Base-by-base conservation (phyloP, 169 alveolate species). In the Theileria orientalis region DNA sequence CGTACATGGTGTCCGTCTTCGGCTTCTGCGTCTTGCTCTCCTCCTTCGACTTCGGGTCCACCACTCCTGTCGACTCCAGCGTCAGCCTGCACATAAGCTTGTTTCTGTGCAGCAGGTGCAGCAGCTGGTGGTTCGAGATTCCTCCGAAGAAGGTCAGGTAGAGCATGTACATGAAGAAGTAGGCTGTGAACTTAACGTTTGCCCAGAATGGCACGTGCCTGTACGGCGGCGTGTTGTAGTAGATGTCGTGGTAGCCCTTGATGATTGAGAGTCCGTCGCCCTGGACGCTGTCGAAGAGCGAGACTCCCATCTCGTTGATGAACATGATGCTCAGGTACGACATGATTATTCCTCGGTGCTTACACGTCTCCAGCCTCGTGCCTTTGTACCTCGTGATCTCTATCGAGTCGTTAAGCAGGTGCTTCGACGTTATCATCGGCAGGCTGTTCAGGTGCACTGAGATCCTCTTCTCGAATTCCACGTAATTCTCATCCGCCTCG, bases 191-290 rank as follows among this genome's bases (percentile, higher is more conserved):
- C 16, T 57, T 54, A 2, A 82, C 75, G 41, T 82, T 82, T 27
- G 51, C n/a, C 68, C 60, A 74, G 40, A 83, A 75, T 11, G 75
- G 61, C 30, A 73, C 76, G 44, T 57, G 51, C 14, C 79, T 70
- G 54, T 73, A 74, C 25, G 89, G 89, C 8, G 89, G 89, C 23
- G 74, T 68, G 32, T 74, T 16, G 57, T 73, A 82, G 62, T 61
- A 74, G 19, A 82, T 67, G 40, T 71, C 23, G 49, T 79, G 87
- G 33, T 64, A 33, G 14, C 67, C 86, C 57, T 62, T 52, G 6
- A 76, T 21, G 33, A 57, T 66, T 33, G 51, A n/a, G 44, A 25
- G 52, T 37, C 63, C 59, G 33, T 69, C 79, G n/a, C 68, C 49
- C 25, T 57, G 40, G 37, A 76, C 60, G 19, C 46, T 69, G 60